A percentile compares a stretch with the other conserved stretches of the same genome.
Evolutionary conservation across 352 stramenopile genomes (phyloP).

Genomic region (Pelagophyceae sp.): DNA sequence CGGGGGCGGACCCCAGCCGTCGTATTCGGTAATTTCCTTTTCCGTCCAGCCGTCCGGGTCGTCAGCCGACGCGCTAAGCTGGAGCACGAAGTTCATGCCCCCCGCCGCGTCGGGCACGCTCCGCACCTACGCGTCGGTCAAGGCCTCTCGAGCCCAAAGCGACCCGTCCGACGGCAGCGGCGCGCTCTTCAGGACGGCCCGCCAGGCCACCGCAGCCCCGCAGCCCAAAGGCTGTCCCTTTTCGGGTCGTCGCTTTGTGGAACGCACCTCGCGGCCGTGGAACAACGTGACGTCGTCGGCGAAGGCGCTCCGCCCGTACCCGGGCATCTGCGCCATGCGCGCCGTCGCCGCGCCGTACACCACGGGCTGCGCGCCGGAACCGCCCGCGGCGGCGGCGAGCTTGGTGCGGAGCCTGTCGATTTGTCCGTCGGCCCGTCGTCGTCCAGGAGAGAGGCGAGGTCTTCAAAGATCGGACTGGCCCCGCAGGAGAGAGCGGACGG

Average conservation of each 20-base stretch:
- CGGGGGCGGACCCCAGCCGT: conserved; percentile 52
- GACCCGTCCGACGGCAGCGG: too few species aligned
- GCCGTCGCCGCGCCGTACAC: conserved; percentile 32
- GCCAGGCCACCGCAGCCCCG: too few species aligned
- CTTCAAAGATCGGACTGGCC: too few species aligned
- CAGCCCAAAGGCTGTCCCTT: too few species aligned
- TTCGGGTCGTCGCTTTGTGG: too few species aligned
- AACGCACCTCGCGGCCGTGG: conserved; percentile 51
- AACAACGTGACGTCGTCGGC: conserved; percentile 45
- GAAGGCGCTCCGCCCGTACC: conserved; percentile 37
- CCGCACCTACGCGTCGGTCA: too few species aligned
- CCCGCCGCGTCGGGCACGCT: conserved; percentile 41
- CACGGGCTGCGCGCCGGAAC: conserved; percentile 30
- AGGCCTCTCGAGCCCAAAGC: too few species aligned
- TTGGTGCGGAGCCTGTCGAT: conserved; percentile 11
- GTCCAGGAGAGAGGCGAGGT: too few species aligned
- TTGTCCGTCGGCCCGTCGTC: too few species aligned
- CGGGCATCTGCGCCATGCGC: conserved; percentile 38
- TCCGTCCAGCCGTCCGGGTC: conserved; percentile 46
- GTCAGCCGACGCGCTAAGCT: conserved; percentile 38
- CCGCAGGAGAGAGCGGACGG: too few species aligned
- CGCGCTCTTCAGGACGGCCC: too few species aligned
- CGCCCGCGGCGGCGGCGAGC: not conserved
- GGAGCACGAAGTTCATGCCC: conserved; percentile 48
- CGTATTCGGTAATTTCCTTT: conserved; percentile 42